Evolutionary conservation across 345 rosid genomes (phyloP).

Genomic region (Lepidium africanum): DNA sequence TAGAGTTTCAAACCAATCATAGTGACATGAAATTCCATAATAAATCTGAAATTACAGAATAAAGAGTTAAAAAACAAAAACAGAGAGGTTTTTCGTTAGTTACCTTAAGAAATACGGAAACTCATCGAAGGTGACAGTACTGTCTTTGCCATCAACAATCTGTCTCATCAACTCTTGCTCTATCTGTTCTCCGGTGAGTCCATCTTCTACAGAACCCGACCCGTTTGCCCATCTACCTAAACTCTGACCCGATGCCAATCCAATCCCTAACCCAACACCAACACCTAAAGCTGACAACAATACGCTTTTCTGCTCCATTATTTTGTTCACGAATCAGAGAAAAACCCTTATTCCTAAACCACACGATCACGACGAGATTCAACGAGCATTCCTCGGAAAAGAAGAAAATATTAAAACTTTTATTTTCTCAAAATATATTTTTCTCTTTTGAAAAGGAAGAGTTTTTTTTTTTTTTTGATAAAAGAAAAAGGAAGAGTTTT

Average conservation of each 20-base stretch:
- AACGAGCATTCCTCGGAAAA: constrained; percentile 10
- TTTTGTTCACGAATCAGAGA: constrained; percentile 16
- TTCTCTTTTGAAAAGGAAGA: not conserved
- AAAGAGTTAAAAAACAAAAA: too few relatives aligned
- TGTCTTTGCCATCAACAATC: constrained; percentile 58
- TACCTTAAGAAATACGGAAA: constrained; percentile 93
- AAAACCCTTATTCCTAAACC: constrained; percentile 13
- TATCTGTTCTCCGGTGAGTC: constrained; percentile 53
- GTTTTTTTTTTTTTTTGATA: too few relatives aligned
- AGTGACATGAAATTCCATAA: not conserved
- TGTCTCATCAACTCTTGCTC: constrained; percentile 76
- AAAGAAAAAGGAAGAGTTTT: too few relatives aligned
- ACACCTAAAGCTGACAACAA: constrained; percentile 83
- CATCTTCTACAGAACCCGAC: constrained; percentile 35
- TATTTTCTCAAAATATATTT: not conserved
- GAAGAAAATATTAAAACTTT: not conserved
- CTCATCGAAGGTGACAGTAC: constrained; percentile 59
- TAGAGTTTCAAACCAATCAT: not conserved
- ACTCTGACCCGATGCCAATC: constrained; percentile 73
- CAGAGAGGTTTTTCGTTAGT: not conserved
- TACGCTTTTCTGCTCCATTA: constrained; percentile 79
- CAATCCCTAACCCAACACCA: constrained; percentile 84
- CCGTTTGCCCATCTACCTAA: constrained; percentile 51
- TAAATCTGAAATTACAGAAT: not conserved
- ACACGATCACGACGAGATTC: not conserved